Base-by-base conservation (phyloP, 1,284 basidiomycete species). In the Leccinum pallidistipes region DNA sequence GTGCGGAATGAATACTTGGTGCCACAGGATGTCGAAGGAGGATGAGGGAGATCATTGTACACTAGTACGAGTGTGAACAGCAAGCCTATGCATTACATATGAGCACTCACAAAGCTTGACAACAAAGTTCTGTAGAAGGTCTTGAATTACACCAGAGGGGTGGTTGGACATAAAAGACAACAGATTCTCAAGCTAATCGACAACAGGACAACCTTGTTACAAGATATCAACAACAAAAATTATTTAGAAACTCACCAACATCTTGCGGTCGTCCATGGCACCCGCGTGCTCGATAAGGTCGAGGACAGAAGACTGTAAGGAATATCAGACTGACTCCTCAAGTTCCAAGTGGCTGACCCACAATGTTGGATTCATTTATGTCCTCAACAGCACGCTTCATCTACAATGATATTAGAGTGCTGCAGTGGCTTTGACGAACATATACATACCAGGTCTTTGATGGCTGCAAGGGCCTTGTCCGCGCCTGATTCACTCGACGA, bases 21-120 rank as follows among this genome's bases (percentile, higher is more conserved):
- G 9, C 90, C 85, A 38, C 92, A 77, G 66, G 80, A 86, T 2
- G 90, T 86, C 5, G 84, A 75, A 6, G 91, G 82, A 3, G 92
- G 92, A 71, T 94, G 92, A 0, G 84, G 76, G 36, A 94, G 80
- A 66, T 94, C 91, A 68, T 88, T 86, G 74, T 91, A 93, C 59
- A 92, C 90, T 88, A 65, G 4, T 55, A 45, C 18, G 3, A 34
- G 16, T 5, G 34, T 66, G 47, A 65, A 67, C 54, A 12, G 18
- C 53, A 54, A 12, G 14, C 54, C 14, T 29, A 56, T 12, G 32
- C 10, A 21, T 3, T n/a, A 38, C 21, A 9, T 1, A 14, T 9
- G 14, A 47, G 51, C 12, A 79, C 88, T 65, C 64, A 91, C 90
- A 68, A 29, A 83, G 74, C 59, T 82, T 77, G 58, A 92, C 77